Evolutionary conservation across 2,329 filamentous ascomycete species (phyloP).

Genomic region (Fusarium protoensiforme): DNA sequence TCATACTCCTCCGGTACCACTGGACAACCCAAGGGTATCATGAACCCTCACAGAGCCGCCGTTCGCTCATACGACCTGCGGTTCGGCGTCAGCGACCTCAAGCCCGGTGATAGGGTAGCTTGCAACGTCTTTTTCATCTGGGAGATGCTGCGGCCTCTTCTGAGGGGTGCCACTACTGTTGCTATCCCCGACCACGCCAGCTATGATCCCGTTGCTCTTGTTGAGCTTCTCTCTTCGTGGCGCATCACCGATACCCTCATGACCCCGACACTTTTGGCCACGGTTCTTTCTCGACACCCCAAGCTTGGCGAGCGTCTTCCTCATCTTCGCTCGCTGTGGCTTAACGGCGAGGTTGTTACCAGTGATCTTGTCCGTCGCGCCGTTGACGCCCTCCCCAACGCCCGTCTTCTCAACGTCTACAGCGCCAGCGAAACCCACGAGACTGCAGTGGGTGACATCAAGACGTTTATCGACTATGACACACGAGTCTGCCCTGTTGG

Average conservation of each 20-base stretch:
- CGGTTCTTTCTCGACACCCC: slow-evolving; percentile 76
- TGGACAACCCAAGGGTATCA: slow-evolving; percentile 83
- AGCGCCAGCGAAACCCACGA: slow-evolving; percentile 87
- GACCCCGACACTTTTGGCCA: slow-evolving; percentile 82
- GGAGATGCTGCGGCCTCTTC: slow-evolving; percentile 82
- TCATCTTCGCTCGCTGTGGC: slow-evolving; percentile 76
- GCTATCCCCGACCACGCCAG: slow-evolving; percentile 80
- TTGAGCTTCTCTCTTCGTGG: slow-evolving; percentile 74
- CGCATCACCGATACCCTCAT: slow-evolving; percentile 83
- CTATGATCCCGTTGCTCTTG: slow-evolving; percentile 80
- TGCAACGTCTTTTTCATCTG: slow-evolving; percentile 91
- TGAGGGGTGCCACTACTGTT: slow-evolving; percentile 81
- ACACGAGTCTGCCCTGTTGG: slow-evolving; percentile 79
- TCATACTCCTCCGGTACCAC: slow-evolving; percentile 84
- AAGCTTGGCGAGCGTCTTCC: slow-evolving; percentile 72
- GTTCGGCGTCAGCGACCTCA: slow-evolving; percentile 75
- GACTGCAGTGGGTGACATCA: slow-evolving; percentile 80
- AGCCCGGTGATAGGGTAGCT: slow-evolving; percentile 80
- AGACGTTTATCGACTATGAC: slow-evolving; percentile 71
- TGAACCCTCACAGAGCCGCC: slow-evolving; percentile 79
- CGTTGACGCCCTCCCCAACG: slow-evolving; percentile 73
- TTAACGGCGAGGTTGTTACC: slow-evolving; percentile 86
- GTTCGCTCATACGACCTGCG: slow-evolving; percentile 79
- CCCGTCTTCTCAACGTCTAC: slow-evolving; percentile 81
- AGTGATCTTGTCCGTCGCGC: slow-evolving; percentile 79